Evolutionary conservation across 1,284 basidiomycete genomes (phyloP).

Genomic region (Papiliotrema laurentii): DNA sequence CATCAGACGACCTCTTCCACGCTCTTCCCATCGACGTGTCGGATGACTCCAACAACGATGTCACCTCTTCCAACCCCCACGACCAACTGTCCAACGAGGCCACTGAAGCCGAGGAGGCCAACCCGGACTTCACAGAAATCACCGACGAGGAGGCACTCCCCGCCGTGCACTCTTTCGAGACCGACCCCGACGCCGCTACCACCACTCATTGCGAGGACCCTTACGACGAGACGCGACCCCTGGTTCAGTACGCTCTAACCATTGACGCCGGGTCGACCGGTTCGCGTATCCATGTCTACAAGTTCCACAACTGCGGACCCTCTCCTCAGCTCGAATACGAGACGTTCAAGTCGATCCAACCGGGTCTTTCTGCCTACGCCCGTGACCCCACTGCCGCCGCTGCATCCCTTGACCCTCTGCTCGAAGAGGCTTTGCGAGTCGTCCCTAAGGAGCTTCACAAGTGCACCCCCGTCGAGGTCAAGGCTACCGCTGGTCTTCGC

Average conservation of each 20-base stretch:
- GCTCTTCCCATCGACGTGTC: conserved; percentile 22
- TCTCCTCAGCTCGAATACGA: conserved; percentile 87
- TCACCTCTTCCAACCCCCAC: conserved; percentile 21
- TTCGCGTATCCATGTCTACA: conserved; percentile 96
- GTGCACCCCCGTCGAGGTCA: conserved; percentile 88
- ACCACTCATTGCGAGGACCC: conserved; percentile 59
- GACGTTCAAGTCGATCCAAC: conserved; percentile 77
- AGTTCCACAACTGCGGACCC: conserved; percentile 84
- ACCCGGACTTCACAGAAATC: conserved; percentile 34
- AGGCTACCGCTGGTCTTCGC: conserved; percentile 90
- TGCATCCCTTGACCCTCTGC: conserved; percentile 68
- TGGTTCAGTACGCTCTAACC: conserved; percentile 93
- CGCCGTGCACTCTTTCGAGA: conserved; percentile 35
- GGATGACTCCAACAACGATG: conserved; percentile 10
- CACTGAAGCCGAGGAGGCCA: conserved; percentile 18
- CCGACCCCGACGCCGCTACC: conserved; percentile 38
- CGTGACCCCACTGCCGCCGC: conserved; percentile 66
- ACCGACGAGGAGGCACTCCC: conserved; percentile 17
- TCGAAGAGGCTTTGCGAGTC: conserved; percentile 72
- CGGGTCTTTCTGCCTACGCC: conserved; percentile 71
- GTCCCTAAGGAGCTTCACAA: conserved; percentile 64
- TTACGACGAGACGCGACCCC: conserved; percentile 49
- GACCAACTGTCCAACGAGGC: conserved; percentile 25
- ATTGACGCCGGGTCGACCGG: conserved; percentile 98
- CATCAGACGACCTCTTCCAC: conserved; percentile 25